Percentiles rank a stretch among this genome's conserved stretches.
Evolutionary conservation across 2,329 filamentous ascomycete genomes (phyloP).

Genomic region (Microdochium trichocladiopsis): DNA sequence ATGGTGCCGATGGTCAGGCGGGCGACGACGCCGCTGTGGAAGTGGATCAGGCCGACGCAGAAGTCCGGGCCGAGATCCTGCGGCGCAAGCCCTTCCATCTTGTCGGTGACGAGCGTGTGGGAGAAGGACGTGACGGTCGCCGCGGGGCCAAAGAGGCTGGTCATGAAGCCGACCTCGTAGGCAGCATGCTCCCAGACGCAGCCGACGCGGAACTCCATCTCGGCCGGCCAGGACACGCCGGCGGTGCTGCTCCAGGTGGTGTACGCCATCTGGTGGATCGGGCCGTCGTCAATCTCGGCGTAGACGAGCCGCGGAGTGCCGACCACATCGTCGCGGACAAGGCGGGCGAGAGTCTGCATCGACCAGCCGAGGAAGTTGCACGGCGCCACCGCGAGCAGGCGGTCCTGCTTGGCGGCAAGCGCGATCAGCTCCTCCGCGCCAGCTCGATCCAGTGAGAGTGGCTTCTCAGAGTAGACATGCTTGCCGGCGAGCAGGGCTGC

Average conservation of each 20-base stretch:
- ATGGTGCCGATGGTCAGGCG: neutral
- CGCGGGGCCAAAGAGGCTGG: neutral
- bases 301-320: neutral
- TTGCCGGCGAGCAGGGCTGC: neutral
- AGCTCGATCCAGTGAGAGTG: neutral
- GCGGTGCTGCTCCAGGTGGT: neutral
- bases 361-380: neutral
- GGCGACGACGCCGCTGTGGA: neutral
- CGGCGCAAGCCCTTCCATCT: neutral
- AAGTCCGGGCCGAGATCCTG: neutral
- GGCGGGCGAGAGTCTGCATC: neutral
- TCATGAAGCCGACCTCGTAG: neutral
- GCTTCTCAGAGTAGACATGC: neutral
- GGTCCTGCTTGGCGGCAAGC: neutral
- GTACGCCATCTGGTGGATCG: neutral
- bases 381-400: neutral
- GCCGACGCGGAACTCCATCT: neutral
- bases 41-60: neutral
- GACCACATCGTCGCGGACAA: neutral
- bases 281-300: neutral
- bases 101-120: neutral
- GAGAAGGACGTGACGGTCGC: neutral
- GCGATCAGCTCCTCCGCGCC: neutral
- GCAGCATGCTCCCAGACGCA: neutral
- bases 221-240: neutral